Base-by-base conservation (phyloP, 2,329 filamentous ascomycete species). In the Aspergillus fructus region DNA sequence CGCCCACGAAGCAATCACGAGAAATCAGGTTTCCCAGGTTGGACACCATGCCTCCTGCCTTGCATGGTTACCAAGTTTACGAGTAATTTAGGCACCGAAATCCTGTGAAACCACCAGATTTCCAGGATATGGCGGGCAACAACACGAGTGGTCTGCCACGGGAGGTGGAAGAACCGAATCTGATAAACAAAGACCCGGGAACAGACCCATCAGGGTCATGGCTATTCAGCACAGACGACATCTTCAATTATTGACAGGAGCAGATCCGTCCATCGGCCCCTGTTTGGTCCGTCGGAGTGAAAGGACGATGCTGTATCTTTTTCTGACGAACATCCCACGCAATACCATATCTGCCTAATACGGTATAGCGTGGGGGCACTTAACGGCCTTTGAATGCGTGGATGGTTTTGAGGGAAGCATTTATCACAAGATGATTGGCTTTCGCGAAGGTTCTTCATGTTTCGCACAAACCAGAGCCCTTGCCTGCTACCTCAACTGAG, bases 301-400 rank as follows among this genome's bases (percentile, higher is more conserved):
- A 49, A 33, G 12, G 23, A 33, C 17, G 15, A 34, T 24, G 46
- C 33, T 41, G 17, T 40, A 15, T 42, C n/a, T 19, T 21, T 37
- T 55, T 55, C 27, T 19, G 47, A 57, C 24, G 19, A 30, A 39
- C 7, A 48, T 51, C 33, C 48, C 42, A 41, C 37, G 47, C 43
- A 42, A 51, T 56, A 19, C 48, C 33, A 48, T 21, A 43, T 37
- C 49, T 53, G 23, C 55, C 19, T 43, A 17, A 56, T 53, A 5
- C 1, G 52, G 59, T 39, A 42, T 67, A 67, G 65, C 60, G 65
- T 67, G 65, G 65, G 65, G 65, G 64, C 60, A 43, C 23, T 46
- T 7, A 41, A 27, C 43, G 12, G 45, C 27, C 27, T 30, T 11
- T 11, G 8, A 11, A 30, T 30, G 3, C 27, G 8, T 30, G 27